Evolutionary conservation across 345 rosid species (phyloP).

Genomic region (Luvunga scandens): DNA sequence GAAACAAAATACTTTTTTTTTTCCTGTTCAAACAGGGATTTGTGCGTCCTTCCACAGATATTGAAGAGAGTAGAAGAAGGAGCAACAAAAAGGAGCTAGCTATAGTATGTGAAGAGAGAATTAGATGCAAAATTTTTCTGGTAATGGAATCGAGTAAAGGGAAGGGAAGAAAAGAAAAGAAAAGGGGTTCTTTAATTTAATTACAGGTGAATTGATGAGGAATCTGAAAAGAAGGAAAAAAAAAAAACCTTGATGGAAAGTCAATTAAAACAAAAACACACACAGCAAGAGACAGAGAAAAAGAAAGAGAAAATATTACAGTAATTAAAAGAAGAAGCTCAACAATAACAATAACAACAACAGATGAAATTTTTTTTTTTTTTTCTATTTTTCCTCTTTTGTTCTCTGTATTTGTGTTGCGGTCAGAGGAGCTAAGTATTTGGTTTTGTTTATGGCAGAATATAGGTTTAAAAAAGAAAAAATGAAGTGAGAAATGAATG

Average conservation of each 20-base stretch:
- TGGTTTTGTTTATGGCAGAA: not conserved
- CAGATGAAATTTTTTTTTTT: constrained; percentile 9
- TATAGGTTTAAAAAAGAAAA: no score
- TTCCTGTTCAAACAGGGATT: constrained; percentile 14
- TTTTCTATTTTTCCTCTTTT: not conserved
- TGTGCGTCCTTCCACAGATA: not conserved
- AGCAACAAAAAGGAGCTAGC: constrained; percentile 8
- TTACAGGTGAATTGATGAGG: constrained; percentile 7
- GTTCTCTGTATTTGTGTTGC: constrained; percentile 11
- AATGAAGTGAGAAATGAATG: not conserved
- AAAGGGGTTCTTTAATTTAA: not conserved
- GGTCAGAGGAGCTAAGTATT: constrained; percentile 8
- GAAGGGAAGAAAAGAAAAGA: constrained; percentile 5
- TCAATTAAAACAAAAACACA: constrained; percentile 11
- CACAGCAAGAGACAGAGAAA: not conserved
- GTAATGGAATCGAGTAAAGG: constrained; percentile 43
- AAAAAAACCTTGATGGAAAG: constrained; percentile 15
- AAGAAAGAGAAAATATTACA: constrained; percentile 11
- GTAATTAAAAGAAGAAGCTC: constrained; percentile 11
- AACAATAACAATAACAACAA: constrained; percentile 7
- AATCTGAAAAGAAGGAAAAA: not conserved
- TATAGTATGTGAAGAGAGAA: constrained; percentile 27
- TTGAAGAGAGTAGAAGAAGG: constrained; percentile 10
- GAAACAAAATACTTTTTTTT: constrained; percentile 2
- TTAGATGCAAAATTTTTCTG: constrained; percentile 43